Base-by-base conservation (phyloP, 139 green algal species). In the Chlorella sp. region DNA sequence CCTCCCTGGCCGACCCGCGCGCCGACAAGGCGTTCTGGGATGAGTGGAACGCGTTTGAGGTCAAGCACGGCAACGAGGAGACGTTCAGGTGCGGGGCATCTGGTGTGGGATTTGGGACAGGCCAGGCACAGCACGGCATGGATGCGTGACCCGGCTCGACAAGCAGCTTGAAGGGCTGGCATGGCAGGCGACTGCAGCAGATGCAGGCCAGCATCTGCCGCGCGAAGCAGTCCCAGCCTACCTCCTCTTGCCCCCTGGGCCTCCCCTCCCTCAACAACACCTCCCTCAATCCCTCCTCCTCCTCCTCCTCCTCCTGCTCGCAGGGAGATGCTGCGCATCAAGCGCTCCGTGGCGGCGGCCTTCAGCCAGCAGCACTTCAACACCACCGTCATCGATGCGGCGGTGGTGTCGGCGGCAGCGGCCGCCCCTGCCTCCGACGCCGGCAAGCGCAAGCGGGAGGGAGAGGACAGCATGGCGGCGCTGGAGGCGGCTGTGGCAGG, bases 271-370 rank as follows among this genome's bases (percentile, higher is more conserved):
- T n/a, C n/a, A n/a, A n/a, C n/a, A n/a, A 15, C 13, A 4, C 18
- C 21, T 15, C 57, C 25, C 57, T 6, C 57, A 9, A 26, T 15
- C 36, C 18, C 56, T 15, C 3, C 65, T 38, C 21, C 20, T 28
- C 12, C n/a, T 11, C 25, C 70, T 18, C 60, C n/a, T 30, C 18
- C 71, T 36, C 20, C 9, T 9, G 2, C 7, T 9, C 98, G 98
- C 91, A 89, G 95, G 41, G 98, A 99, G 87, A 99, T 99, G 98
- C 93, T 99, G 88, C 94, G 98, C 44, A 98, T 99, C 85, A 98
- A 98, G 90, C 90, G 97, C 74, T 96, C 86, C 23, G 96, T 98
- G 55, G 87, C 88, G 1, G 94, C 97, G 7, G 92, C 91, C 78
- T 98, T 94, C 89, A 92, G 85, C 64, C 90, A 96, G 88, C 90